phyloP scores from a whole-genome alignment of 805 yeast genomes.

The Starmerella bombi region DNA sequence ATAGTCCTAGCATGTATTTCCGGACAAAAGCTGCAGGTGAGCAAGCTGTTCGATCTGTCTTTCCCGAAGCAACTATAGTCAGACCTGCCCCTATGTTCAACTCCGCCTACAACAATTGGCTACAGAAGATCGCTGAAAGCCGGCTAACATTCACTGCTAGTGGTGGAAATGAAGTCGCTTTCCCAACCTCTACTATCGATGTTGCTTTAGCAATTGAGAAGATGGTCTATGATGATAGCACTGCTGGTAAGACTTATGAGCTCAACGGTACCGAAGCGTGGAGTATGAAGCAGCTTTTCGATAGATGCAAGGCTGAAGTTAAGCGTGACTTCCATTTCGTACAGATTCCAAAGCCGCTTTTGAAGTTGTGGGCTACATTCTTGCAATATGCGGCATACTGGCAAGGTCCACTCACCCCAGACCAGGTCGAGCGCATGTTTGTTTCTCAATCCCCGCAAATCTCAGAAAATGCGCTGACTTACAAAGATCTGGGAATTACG shows the following conservation, averaged over 20 bases:
- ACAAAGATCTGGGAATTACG: conserved; percentile 56
- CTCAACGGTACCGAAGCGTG: conserved; percentile 59
- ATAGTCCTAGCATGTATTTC: conserved; percentile 55
- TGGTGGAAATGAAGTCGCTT: conserved; percentile 45
- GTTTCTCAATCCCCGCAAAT: conserved; percentile 45
- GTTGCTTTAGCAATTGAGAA: conserved; percentile 67
- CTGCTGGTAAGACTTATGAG: conserved; percentile 64
- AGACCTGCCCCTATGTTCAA: conserved; percentile 77
- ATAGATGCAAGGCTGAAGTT: conserved; percentile 53
- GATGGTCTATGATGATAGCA: conserved; percentile 70
- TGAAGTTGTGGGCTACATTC: conserved; percentile 28
- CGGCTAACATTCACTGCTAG: conserved; percentile 54
- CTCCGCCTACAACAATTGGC: conserved; percentile 48
- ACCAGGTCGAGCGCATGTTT: conserved; percentile 60
- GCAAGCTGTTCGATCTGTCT: conserved; percentile 47
- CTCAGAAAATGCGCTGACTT: conserved; percentile 48
- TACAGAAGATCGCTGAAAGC: conserved; percentile 45
- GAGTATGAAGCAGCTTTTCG: conserved; percentile 50
- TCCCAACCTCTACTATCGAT: conserved; percentile 65
- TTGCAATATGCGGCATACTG: conserved; percentile 33
- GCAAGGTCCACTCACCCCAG: conserved; percentile 45
- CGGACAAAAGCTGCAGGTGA: conserved; percentile 75
- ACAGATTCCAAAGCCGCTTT: conserved; percentile 32
- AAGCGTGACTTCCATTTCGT: conserved; percentile 30
- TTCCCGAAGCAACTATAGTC: conserved; percentile 70